phyloP scores from a whole-genome alignment of 208 protist genomes.

The Porcisia hertigi region DNA sequence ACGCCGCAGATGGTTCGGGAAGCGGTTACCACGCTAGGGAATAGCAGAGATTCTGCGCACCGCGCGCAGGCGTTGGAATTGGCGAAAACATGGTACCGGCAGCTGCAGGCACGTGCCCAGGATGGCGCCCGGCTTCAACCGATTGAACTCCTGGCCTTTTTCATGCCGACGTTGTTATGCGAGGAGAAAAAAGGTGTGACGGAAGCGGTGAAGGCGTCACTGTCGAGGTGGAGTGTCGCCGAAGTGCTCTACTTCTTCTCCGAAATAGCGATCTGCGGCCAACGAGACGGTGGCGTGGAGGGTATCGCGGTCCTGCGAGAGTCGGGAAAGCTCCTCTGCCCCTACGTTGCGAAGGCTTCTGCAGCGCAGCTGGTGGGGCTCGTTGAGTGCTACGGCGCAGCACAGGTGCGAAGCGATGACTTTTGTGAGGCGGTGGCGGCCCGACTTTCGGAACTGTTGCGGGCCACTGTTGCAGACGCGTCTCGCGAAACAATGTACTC shows the following conservation, averaged over 20 bases:
- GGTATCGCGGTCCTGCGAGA: conserved; percentile 54
- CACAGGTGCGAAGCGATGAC: conserved; percentile 69
- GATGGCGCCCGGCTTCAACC: conserved; percentile 15
- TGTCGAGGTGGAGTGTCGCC: conserved; percentile 30
- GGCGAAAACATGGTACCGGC: conserved; percentile 24
- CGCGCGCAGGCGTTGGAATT: conserved; percentile 7
- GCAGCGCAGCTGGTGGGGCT: conserved; percentile 62
- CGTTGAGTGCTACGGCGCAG: conserved; percentile 56
- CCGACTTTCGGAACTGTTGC: conserved; percentile 41
- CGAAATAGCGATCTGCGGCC: conserved; percentile 11
- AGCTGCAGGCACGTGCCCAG: conserved; percentile 19
- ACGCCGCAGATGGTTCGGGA: conserved; percentile 18
- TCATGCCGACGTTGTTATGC: conserved; percentile 27
- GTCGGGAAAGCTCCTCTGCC: conserved; percentile 39
- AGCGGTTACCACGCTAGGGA: conserved; percentile 1
- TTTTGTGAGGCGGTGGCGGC: conserved; percentile 61
- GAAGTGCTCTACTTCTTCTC: conserved; percentile 35
- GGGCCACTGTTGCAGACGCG: conserved; percentile 1
- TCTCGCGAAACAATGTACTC: conserved; percentile 2
- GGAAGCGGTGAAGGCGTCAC: conserved; percentile 19
- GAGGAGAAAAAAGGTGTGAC: conserved; percentile 23
- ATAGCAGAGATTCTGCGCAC: conserved; percentile 21
- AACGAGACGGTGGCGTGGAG: conserved; percentile 24
- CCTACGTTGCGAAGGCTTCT: conserved; percentile 58
- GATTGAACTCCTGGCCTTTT: conserved; percentile 29